A percentile compares a stretch with the other conserved stretches of the same genome.
phyloP scores from a whole-genome alignment of 352 stramenopile genomes.

The Phytophthora nicotianae region DNA sequence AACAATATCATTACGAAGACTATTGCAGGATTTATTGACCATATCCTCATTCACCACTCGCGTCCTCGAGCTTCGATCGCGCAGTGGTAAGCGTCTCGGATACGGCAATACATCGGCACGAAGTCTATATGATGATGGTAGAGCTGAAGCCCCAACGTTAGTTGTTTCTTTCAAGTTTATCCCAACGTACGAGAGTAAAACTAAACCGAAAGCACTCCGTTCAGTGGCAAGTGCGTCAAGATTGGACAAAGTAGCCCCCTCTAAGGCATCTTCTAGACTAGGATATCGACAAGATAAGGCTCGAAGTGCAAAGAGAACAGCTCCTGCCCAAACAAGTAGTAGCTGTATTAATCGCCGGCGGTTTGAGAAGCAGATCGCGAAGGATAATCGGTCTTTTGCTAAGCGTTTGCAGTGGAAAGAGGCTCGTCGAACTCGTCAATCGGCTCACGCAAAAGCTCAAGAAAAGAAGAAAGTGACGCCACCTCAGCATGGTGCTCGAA shows the following conservation, averaged over 20 bases:
- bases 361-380: conserved; percentile 61
- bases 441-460: conserved; percentile 44
- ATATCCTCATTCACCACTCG: conserved; percentile 30
- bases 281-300: conserved; percentile 14
- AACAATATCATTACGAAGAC: conserved; percentile 39
- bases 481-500: conserved; percentile 50
- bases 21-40: conserved; percentile 44
- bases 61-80: conserved; percentile 41
- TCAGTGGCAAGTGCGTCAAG: conserved; percentile 12
- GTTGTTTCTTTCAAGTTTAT: conserved; percentile 51
- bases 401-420: conserved; percentile 55
- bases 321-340: conserved; percentile 49
- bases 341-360: conserved; percentile 60
- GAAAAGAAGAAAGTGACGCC: conserved; percentile 40
- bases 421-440: conserved; percentile 33
- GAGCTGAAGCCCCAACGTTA: conserved; percentile 30
- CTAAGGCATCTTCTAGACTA: conserved; percentile 17
- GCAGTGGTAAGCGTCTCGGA: conserved; percentile 41
- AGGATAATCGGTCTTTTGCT: conserved; percentile 62
- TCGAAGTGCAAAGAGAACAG: conserved; percentile 7
- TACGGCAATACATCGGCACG: conserved; percentile 21
- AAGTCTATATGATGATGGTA: conserved; percentile 20
- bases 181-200: conserved; percentile 36
- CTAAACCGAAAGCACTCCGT: conserved; percentile 6
- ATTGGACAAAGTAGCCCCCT: conserved; percentile 8